phyloP scores from a whole-genome alignment of 805 yeast genomes.

The Saturnispora silvae region DNA sequence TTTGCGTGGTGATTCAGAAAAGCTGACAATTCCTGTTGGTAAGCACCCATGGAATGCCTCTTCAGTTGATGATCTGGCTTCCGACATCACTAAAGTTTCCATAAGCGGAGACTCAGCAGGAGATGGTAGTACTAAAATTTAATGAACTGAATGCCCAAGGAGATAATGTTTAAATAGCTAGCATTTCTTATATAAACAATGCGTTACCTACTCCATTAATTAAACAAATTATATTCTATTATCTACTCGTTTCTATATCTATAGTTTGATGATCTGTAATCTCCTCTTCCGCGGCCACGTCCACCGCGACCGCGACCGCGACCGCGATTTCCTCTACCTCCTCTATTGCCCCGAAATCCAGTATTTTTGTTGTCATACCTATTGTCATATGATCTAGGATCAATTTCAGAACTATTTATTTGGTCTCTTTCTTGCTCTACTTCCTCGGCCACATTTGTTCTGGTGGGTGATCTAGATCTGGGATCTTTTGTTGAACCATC shows the following conservation, averaged over 20 bases:
- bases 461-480: conserved; percentile 14
- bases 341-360: too few relatives aligned
- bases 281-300: conserved; percentile 1
- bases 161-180: too few relatives aligned
- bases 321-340: conserved; percentile 2
- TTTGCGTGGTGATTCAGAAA: conserved; percentile 37
- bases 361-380: too few relatives aligned
- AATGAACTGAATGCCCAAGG: too few relatives aligned
- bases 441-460: too few relatives aligned
- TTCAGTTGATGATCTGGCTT: conserved; percentile 1
- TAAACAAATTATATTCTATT: too few relatives aligned
- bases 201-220: too few relatives aligned
- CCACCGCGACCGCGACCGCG: not conserved
- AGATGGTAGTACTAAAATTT: too few relatives aligned
- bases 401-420: too few relatives aligned
- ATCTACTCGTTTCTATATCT: too few relatives aligned
- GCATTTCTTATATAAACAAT: too few relatives aligned
- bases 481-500: conserved; percentile 6
- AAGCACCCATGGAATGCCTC: conserved; percentile 19
- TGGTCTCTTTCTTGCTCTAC: not conserved
- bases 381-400: too few relatives aligned
- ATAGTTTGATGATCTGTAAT: not conserved
- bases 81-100: conserved; percentile 2
- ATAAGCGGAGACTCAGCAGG: not conserved
- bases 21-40: conserved; percentile 23